Percentiles rank a stretch among this genome's conserved stretches.
Conservation (phyloP, 2,329 filamentous ascomycete species). For the Pseudocercospora eumusae region DNA sequence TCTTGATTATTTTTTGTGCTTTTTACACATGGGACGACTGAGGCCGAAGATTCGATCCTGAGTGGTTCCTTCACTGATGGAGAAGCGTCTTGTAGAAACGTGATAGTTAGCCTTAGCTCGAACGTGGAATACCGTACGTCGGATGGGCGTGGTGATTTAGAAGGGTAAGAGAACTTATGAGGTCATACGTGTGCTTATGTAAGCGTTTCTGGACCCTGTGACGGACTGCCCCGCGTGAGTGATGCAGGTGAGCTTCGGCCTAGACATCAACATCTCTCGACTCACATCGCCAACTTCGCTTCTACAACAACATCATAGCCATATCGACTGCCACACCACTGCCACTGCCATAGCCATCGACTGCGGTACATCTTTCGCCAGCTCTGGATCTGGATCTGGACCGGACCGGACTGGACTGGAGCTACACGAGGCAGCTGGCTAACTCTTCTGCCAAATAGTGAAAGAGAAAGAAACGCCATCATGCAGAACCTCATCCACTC, state of each 20-base stretch:
- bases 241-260: background rate
- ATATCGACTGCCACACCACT: background rate
- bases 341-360: background rate
- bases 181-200: background rate
- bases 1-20: too few species aligned
- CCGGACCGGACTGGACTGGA: background rate
- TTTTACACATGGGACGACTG: too few species aligned
- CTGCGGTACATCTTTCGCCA: background rate
- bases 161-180: too few species aligned
- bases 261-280: background rate
- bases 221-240: background rate
- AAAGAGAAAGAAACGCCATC: constrained; percentile 4
- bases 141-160: too few species aligned
- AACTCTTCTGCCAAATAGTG: background rate
- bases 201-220: background rate
- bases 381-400: background rate
- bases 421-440: background rate
- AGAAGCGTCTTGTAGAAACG: too few species aligned
- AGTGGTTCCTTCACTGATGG: too few species aligned
- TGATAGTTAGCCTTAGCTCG: too few species aligned
- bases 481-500: constrained; percentile 95
- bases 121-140: too few species aligned
- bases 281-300: background rate
- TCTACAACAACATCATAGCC: background rate
- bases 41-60: too few species aligned